phyloP scores from a whole-genome alignment of 805 yeast species.

The Saccharomycopsis amapae region DNA sequence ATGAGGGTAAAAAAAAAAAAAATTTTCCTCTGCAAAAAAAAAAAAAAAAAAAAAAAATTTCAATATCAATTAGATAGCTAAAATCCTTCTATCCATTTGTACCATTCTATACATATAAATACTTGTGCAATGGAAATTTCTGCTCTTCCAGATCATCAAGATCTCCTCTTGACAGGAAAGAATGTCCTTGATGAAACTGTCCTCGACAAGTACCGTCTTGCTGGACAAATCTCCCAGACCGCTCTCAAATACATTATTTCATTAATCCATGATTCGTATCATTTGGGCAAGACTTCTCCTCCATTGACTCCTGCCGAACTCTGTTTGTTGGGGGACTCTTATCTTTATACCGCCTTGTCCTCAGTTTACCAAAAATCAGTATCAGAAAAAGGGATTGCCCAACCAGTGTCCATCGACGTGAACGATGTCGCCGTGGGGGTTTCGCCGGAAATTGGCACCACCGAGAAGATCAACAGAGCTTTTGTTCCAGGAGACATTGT shows the following conservation, averaged over 20 bases:
- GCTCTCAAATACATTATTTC: constrained; percentile 58
- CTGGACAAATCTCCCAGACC: constrained; percentile 85
- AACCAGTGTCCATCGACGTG: constrained; percentile 84
- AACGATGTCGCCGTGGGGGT: constrained; percentile 73
- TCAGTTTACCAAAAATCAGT: constrained; percentile 55
- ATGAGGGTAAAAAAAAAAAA: background rate
- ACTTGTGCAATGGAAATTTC: constrained; percentile 55
- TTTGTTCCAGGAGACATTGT: constrained; percentile 77
- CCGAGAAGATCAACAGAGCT: constrained; percentile 23
- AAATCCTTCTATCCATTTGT: background rate
- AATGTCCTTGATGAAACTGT: constrained; percentile 57
- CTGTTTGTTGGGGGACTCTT: constrained; percentile 77
- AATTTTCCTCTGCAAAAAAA: background rate
- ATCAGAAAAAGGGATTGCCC: constrained; percentile 85
- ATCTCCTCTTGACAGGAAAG: constrained; percentile 62
- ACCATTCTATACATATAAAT: background rate
- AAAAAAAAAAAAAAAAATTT: background rate
- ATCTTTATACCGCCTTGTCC: constrained; percentile 51
- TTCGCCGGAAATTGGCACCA: constrained; percentile 62
- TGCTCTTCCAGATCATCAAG: constrained; percentile 66
- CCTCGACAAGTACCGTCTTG: constrained; percentile 76
- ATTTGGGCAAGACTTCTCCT: constrained; percentile 39
- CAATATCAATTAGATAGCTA: background rate
- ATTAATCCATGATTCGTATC: constrained; percentile 70
- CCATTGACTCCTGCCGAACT: constrained; percentile 57